Percentiles rank a stretch among this genome's conserved stretches.
Conservation (phyloP, 2,329 filamentous ascomycete genomes). For the Lachnellula occidentalis region DNA sequence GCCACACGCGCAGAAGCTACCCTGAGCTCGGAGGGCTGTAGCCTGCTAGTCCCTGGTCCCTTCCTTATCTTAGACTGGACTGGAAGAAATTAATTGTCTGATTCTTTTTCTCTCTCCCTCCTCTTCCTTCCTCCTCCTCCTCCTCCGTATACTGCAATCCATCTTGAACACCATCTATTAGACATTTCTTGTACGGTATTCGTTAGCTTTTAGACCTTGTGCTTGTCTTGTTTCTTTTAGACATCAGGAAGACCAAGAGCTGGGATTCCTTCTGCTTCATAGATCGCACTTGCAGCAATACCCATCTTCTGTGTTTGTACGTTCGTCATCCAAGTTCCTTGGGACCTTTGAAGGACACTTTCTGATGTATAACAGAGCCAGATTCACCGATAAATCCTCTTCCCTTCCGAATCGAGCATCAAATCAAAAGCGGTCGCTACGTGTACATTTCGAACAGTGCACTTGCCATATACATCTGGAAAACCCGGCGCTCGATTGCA, state of each 20-base stretch:
- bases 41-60: too few relatives aligned
- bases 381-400: background rate
- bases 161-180: slow-evolving; percentile 3
- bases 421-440: too few relatives aligned
- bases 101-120: background rate
- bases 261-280: slow-evolving; percentile 22
- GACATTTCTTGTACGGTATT: slow-evolving; percentile 10
- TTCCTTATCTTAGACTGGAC: slow-evolving; percentile 1
- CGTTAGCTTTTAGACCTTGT: slow-evolving; percentile 12
- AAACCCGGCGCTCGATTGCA: background rate
- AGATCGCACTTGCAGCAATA: background rate
- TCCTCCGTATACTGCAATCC: slow-evolving; percentile 6
- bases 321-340: background rate
- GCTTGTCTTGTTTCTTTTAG: slow-evolving; percentile 9
- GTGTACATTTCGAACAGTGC: background rate
- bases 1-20: slow-evolving; percentile 3
- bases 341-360: background rate
- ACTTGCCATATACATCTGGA: background rate
- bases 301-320: background rate
- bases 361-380: background rate
- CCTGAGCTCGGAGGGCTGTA: background rate
- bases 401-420: too few relatives aligned
- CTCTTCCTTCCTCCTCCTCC: too few relatives aligned
- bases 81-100: slow-evolving; percentile 5
- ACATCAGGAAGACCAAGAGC: slow-evolving; percentile 28